Percentiles rank a stretch among this genome's conserved stretches.
Conservation (phyloP, 441 rosid species). For the Mallotus repandus region DNA sequence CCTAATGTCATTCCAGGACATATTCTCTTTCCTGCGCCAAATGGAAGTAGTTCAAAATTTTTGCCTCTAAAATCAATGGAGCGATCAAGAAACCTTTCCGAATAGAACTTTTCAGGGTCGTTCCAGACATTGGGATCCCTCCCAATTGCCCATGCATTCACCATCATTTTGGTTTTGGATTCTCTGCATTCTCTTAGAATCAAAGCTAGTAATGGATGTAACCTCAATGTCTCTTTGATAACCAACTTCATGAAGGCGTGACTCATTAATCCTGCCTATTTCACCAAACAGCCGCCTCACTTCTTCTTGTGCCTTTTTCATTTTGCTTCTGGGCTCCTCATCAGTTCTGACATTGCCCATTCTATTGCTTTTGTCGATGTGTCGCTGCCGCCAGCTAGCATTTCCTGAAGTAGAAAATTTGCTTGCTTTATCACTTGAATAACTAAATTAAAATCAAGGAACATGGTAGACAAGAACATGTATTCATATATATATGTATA, state of each 20-base stretch:
- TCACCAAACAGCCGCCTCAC: not conserved
- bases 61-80: not conserved
- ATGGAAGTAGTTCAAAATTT: conserved; percentile 1
- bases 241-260: not conserved
- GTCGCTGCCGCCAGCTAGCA: not conserved
- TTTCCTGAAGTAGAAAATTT: not conserved
- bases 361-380: not conserved
- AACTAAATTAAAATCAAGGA: no score
- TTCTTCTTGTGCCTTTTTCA: not conserved
- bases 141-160: not conserved
- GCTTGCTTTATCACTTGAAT: not conserved
- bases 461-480: no score
- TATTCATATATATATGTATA: no score
- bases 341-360: not conserved
- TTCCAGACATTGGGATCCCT: not conserved
- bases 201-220: not conserved
- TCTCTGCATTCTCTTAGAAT: conserved; percentile 4
- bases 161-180: not conserved
- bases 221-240: not conserved
- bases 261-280: not conserved
- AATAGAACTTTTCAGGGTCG: not conserved
- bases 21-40: conserved; percentile 10
- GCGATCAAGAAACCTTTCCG: not conserved
- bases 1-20: conserved; percentile 8
- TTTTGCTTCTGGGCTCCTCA: not conserved